These are phyloP conservation scores for Dillenia turbinata DNA, from an alignment of 164 flowering plant genomes.

Conservation along the genomic window DNA sequence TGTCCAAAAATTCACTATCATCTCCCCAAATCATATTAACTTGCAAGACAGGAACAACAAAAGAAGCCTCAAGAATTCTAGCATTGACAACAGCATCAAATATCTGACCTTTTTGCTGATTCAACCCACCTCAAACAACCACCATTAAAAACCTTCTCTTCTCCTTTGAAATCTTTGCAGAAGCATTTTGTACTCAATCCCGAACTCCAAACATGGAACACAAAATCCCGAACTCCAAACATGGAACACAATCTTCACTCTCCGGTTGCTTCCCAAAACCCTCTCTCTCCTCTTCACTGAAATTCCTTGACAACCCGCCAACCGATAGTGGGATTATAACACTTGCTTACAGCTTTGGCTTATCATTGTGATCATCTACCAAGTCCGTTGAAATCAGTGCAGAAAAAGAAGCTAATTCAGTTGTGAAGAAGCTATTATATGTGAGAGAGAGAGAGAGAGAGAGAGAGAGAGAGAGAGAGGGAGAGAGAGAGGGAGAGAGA, in stretches of 20 bases:
- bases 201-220: constrained; percentile 56
- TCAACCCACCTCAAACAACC: constrained; percentile 56
- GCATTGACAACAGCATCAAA: constrained; percentile 70
- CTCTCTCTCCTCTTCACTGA: constrained; percentile 35
- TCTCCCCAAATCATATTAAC: constrained; percentile 48
- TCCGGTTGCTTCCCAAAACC: constrained; percentile 68
- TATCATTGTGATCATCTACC: constrained; percentile 4
- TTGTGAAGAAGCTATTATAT: constrained; percentile 1
- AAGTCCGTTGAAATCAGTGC: constrained; percentile 10
- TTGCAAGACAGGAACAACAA: constrained; percentile 54
- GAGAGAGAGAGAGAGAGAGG: no score
- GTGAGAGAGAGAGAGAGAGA: no score
- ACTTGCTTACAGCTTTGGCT: constrained; percentile 16
- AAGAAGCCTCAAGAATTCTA: constrained; percentile 51
- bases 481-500: no score
- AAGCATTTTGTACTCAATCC: constrained; percentile 33
- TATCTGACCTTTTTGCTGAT: constrained; percentile 62
- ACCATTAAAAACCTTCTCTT: constrained; percentile 54
- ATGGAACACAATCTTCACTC: constrained; percentile 37
- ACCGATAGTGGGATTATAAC: constrained; percentile 38
- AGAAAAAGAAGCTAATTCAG: constrained; percentile 11
- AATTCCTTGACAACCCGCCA: constrained; percentile 20
- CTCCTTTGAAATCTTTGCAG: constrained; percentile 35
- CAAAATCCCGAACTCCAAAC: no score
- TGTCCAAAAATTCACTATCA: no score